These are phyloP conservation scores for Blastobotrys capitulatus DNA, from an alignment of 1,139 yeast species.

Conservation along the genomic window DNA sequence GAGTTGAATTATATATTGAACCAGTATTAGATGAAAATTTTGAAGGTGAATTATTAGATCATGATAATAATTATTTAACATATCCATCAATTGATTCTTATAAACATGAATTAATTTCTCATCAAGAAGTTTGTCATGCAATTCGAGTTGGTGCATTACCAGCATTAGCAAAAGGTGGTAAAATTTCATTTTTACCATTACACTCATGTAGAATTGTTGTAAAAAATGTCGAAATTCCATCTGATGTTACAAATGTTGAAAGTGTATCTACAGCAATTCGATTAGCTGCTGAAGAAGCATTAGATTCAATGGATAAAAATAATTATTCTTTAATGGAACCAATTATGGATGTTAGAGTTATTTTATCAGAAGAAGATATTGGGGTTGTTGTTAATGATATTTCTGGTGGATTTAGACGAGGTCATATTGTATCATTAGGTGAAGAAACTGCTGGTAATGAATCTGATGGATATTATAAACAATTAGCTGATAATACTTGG, in stretches of 20 bases:
- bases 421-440: conserved; percentile 49
- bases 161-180: conserved; percentile 76
- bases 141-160: conserved; percentile 45
- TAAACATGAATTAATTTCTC: conserved; percentile 27
- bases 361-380: conserved; percentile 62
- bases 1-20: conserved; percentile 43
- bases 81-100: conserved; percentile 31
- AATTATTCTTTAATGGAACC: conserved; percentile 71
- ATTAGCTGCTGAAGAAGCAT: conserved; percentile 39
- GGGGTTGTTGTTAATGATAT: conserved; percentile 83
- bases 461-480: conserved; percentile 24
- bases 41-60: conserved; percentile 24
- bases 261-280: conserved; percentile 44
- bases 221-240: conserved; percentile 48
- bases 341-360: conserved; percentile 70
- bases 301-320: conserved; percentile 27
- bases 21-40: conserved; percentile 44
- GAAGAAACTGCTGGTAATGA: conserved; percentile 26
- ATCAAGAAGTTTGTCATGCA: conserved; percentile 28
- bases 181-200: conserved; percentile 54
- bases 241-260: conserved; percentile 42
- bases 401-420: conserved; percentile 58
- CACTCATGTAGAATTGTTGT: conserved; percentile 56
- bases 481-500: conserved; percentile 32
- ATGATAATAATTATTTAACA: conserved; percentile 39